A percentile compares a stretch with the other conserved stretches of the same genome.
phyloP scores from a whole-genome alignment of 192 early-diverging fungal species.

The Podila verticillata region DNA sequence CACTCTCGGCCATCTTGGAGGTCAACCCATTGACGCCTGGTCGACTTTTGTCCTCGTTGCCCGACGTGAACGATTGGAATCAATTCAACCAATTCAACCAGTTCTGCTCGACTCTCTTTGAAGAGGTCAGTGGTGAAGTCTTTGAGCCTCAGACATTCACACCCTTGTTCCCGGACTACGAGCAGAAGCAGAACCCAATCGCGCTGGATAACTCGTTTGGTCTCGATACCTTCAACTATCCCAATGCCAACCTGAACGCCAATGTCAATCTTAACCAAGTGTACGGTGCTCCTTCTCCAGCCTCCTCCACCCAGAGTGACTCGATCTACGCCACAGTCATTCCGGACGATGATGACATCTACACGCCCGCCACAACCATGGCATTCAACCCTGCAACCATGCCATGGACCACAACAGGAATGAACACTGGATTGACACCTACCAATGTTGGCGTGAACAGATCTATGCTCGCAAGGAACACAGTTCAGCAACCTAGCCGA shows the following conservation, averaged over 20 bases:
- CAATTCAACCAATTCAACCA: slow-evolving; percentile 48
- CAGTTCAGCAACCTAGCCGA: slow-evolving; percentile 14
- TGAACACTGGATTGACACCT: background rate
- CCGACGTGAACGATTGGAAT: slow-evolving; percentile 29
- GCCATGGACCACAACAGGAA: slow-evolving; percentile 12
- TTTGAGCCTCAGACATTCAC: slow-evolving; percentile 43
- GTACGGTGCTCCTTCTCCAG: background rate
- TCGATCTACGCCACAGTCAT: slow-evolving; percentile 36
- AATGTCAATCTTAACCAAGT: background rate
- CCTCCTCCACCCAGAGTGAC: slow-evolving; percentile 9
- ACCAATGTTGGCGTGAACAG: slow-evolving; percentile 26
- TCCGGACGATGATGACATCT: slow-evolving; percentile 23
- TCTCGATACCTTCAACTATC: slow-evolving; percentile 3
- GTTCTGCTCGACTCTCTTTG: slow-evolving; percentile 39
- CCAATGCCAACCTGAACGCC: background rate
- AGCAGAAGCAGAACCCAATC: slow-evolving; percentile 34
- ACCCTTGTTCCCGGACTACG: slow-evolving; percentile 34
- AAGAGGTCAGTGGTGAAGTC: slow-evolving; percentile 49
- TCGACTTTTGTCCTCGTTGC: slow-evolving; percentile 20
- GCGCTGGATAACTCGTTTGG: slow-evolving; percentile 18
- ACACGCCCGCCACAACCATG: background rate
- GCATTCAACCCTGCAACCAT: slow-evolving; percentile 10
- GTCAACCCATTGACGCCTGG: slow-evolving; percentile 30
- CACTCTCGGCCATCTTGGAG: slow-evolving; percentile 36
- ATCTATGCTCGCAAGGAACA: background rate